Percentiles rank a stretch among this genome's conserved stretches.
Conservation (phyloP, 106 monocot species). For the Dendrobium chrysotoxum region DNA sequence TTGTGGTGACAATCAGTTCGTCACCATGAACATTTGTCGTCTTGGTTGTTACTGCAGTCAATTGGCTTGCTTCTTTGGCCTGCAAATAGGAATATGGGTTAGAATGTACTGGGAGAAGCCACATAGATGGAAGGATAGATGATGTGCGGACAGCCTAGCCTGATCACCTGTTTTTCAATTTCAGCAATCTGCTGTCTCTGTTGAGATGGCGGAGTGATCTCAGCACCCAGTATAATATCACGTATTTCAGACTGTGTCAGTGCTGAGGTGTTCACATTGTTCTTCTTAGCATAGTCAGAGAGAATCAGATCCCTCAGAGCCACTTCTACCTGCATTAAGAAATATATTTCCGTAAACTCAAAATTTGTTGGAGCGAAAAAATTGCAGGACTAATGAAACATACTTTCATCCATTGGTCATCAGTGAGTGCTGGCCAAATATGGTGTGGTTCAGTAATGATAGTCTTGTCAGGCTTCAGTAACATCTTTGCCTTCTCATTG, state of each 20-base stretch:
- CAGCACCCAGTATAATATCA: slow-evolving; percentile 98
- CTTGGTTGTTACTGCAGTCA: slow-evolving; percentile 93
- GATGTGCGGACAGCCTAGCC: not conserved
- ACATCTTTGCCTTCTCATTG: slow-evolving; percentile 99
- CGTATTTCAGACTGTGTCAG: slow-evolving; percentile 99
- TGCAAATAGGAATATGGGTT: slow-evolving; percentile 22
- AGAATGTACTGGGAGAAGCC: not conserved
- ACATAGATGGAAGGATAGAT: not conserved
- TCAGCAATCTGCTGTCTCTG: slow-evolving; percentile 99
- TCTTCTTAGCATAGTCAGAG: slow-evolving; percentile 99
- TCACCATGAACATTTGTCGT: slow-evolving; percentile 98
- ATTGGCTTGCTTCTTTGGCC: slow-evolving; percentile 96
- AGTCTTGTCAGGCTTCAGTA: slow-evolving; percentile 93
- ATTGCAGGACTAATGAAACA: not conserved
- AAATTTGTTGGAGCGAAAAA: not conserved
- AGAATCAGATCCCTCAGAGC: slow-evolving; percentile 97
- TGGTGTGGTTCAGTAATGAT: slow-evolving; percentile 95
- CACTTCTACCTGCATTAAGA: slow-evolving; percentile 61
- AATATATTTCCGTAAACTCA: not conserved
- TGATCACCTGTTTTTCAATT: slow-evolving; percentile 93
- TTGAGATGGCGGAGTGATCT: slow-evolving; percentile 96
- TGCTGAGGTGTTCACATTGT: slow-evolving; percentile 98
- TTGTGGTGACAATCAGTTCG: slow-evolving; percentile 96
- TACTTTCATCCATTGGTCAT: slow-evolving; percentile 99
- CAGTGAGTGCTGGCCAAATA: slow-evolving; percentile 90